Base-by-base conservation (phyloP, 78 protist genomes). In the Dictyostelium citrinum region DNA sequence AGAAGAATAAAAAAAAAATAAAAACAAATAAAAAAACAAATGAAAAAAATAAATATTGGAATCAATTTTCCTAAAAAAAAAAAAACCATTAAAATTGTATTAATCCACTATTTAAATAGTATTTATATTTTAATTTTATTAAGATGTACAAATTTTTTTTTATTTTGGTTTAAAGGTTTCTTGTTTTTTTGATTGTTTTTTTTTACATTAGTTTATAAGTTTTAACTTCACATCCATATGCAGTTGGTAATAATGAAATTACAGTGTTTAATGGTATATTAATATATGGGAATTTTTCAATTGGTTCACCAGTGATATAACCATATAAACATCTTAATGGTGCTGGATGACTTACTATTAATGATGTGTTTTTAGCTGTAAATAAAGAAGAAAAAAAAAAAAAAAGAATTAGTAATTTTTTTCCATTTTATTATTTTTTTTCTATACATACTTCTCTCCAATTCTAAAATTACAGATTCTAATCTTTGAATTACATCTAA, bases 381-480 rank as follows among this genome's bases (percentile, higher is more conserved):
- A 33, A 14, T 49, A 0, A 12, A 16, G 22, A 16, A 49, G 5
- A 49, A 16, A 16, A 49, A 49, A 20, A 55, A 55, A 33, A 58
- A 33, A 29, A 70, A 14, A 10, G 43, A 11, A 64, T 64, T 78
- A 46, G 68, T 27, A 39, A 41, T 43, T 27, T 11, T 51, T 78
- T n/a, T 0, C 51, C 2, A 9, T 14, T 78, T 12, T 51, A 3
- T 78, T 24, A 5, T 33, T 27, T 5, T 27, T 43, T 76, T 20
- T 43, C 14, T 43, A 60, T 74, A 76, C 72, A 76, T 82, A 39
- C 70, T 33, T 64, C 98, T 85, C 86, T 98, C 99, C 35, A 98
- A 82, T 58, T 98, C 99, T 68, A 97, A 76, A 41, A 97, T 70
- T 33, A 96, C 93, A 37, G 99, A 98, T 76, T 98, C 99, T 29